Evolutionary conservation across 495 filamentous ascomycete genomes (phyloP), one percentile per base, ranked within the genome.

Genomic region (Tuber indicum): DNA sequence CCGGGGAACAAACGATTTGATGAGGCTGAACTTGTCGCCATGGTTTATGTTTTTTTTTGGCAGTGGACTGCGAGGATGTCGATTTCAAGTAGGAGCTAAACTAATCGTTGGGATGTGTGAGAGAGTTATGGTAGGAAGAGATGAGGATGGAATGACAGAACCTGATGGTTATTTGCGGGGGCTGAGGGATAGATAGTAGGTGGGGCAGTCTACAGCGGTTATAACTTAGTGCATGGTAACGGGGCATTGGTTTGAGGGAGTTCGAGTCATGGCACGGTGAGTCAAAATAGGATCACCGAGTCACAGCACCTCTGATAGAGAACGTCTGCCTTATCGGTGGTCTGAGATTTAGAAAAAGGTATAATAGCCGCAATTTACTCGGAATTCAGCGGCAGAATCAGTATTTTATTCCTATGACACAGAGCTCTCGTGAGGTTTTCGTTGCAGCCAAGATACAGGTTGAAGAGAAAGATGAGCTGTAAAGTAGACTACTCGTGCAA

Each of bases 11-110:
- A 58, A 81, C 80, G 76, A 70, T 82, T 80, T 49, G 74, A 75
- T 19, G 75, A 75, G 52, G 73, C 77, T 62, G 76, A 73, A 79
- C 80, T 75, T 47, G 77, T 73, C 72, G 76, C 81, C 81, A 82
- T 82, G 42, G 72, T 76, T 70, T 66, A 66, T 17, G 32, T 3
- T 36, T 36, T 66, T 66, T 66, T 66, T 66, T 66, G 26, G 58
- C 26, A 6, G 58, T 26, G 14, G 26, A 66, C 14, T 8, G 58
- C 14, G 26, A 66, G 58, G 58, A 66, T 66, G 58, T 36, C 26
- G n/a, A 17, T 66, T 66, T 36, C 3, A 62, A 14, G 52, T 1
- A 26, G 23, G 49, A 58, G 10, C 7, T 58, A 26, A n/a, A 32
- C n/a, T n/a, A 32, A 62, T 0, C 1, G 52, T 14, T 62, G 10